These are phyloP conservation scores for Cladosporium cucumerinum DNA, from an alignment of 2,329 filamentous ascomycete species.

Conservation along the genomic window DNA sequence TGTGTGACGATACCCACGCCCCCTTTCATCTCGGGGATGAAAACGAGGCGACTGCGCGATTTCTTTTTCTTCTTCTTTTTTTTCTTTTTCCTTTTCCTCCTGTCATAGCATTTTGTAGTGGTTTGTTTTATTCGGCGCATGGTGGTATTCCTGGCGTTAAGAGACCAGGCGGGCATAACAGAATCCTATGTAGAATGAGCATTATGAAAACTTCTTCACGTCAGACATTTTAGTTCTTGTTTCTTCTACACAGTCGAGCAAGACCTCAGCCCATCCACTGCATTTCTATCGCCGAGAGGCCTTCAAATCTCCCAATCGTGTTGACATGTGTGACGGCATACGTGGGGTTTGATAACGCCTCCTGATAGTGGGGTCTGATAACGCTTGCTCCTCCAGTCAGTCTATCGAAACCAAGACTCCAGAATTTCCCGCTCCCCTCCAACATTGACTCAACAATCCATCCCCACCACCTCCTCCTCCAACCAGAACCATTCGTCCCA, in stretches of 20 bases:
- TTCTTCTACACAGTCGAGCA: background rate
- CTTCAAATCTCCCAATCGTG: background rate
- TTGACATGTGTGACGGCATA: background rate
- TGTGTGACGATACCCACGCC: constrained; percentile 24
- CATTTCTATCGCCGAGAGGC: background rate
- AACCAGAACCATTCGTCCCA: background rate
- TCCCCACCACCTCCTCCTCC: background rate
- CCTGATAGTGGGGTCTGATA: background rate
- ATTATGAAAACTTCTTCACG: background rate
- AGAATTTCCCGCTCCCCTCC: background rate
- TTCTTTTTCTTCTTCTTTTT: background rate
- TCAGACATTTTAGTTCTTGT: background rate
- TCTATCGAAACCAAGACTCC: background rate
- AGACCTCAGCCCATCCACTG: too few species aligned
- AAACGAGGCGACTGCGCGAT: background rate
- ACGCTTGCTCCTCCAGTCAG: background rate
- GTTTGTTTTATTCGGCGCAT: background rate
- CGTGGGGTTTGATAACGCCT: background rate
- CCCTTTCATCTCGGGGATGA: background rate
- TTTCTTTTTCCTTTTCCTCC: background rate
- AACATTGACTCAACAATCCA: background rate
- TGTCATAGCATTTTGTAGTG: background rate
- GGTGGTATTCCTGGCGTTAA: background rate
- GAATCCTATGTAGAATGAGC: background rate
- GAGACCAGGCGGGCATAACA: background rate